These are phyloP conservation scores for Cytospora schulzeri DNA, from an alignment of 2,329 filamentous ascomycete genomes.

Conservation along the genomic window DNA sequence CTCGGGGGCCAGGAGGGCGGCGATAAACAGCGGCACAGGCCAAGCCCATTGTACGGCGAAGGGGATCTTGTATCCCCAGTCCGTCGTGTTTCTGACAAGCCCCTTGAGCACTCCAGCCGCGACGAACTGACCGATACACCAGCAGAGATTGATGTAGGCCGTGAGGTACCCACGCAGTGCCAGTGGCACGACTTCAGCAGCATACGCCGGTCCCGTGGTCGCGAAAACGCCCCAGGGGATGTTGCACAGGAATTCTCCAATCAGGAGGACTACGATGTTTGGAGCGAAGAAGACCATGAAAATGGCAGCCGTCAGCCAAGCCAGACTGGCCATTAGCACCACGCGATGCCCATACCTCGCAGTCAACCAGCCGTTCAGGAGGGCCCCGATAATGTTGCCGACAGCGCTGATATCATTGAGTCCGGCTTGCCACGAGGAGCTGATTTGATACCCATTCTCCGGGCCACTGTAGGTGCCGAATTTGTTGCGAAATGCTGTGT, in stretches of 20 bases:
- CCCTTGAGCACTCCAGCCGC: conserved; percentile 31
- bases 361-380: conserved; percentile 47
- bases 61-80: conserved; percentile 34
- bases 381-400: conserved; percentile 41
- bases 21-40: conserved; percentile 30
- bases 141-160: conserved; percentile 34
- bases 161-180: conserved; percentile 35
- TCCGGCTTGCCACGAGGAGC: conserved; percentile 54
- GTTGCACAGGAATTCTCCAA: conserved; percentile 50
- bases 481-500: conserved; percentile 42
- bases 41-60: conserved; percentile 32
- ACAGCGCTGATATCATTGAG: conserved; percentile 43
- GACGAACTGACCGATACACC: conserved; percentile 34
- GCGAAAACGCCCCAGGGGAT: conserved; percentile 51
- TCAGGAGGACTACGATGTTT: conserved; percentile 45
- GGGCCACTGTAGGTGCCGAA: conserved; percentile 43
- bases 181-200: conserved; percentile 35
- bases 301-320: conserved; percentile 45
- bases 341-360: conserved; percentile 46
- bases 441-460: conserved; percentile 47
- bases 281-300: conserved; percentile 54
- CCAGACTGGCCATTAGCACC: conserved; percentile 46
- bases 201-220: conserved; percentile 43
- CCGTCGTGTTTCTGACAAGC: conserved; percentile 30
- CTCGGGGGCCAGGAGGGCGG: conserved; percentile 31